These are phyloP conservation scores for Viola pubescens DNA, from an alignment of 441 rosid genomes.

Conservation along the genomic window DNA sequence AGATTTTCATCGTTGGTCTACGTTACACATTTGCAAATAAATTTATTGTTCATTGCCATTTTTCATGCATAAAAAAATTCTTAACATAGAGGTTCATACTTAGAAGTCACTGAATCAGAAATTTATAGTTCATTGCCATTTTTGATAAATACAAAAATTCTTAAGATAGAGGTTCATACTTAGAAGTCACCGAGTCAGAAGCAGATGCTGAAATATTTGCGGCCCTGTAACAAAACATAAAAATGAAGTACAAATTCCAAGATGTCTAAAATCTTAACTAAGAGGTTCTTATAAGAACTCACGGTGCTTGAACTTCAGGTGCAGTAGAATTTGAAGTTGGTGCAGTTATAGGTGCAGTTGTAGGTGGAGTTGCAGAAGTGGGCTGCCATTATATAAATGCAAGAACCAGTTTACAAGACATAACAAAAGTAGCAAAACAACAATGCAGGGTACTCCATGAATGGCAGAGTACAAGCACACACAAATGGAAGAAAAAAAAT, in stretches of 20 bases:
- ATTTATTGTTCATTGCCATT: neutral
- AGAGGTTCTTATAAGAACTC: constrained; percentile 19
- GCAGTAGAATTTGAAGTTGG: constrained; percentile 23
- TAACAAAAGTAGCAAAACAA: constrained; percentile 1
- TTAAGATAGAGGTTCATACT: constrained; percentile 30
- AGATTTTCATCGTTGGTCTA: neutral
- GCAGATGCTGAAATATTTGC: constrained; percentile 25
- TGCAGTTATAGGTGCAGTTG: constrained; percentile 30
- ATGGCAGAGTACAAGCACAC: neutral
- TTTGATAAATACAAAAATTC: too few relatives aligned
- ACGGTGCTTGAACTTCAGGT: constrained; percentile 47
- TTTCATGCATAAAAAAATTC: too few relatives aligned
- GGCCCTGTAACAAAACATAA: constrained; percentile 23
- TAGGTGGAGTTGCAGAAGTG: constrained; percentile 38
- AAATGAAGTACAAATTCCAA: neutral
- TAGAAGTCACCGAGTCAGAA: constrained; percentile 29
- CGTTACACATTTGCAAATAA: neutral
- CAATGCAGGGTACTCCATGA: neutral
- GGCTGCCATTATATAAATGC: constrained; percentile 35
- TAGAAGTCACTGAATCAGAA: constrained; percentile 29
- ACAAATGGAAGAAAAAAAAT: constrained; percentile 10
- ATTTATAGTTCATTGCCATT: neutral
- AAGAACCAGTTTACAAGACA: neutral
- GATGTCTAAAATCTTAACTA: neutral
- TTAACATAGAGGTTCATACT: constrained; percentile 30